Base-by-base conservation (phyloP, 129 eudicot genomes). In the Deinandra increscens region DNA sequence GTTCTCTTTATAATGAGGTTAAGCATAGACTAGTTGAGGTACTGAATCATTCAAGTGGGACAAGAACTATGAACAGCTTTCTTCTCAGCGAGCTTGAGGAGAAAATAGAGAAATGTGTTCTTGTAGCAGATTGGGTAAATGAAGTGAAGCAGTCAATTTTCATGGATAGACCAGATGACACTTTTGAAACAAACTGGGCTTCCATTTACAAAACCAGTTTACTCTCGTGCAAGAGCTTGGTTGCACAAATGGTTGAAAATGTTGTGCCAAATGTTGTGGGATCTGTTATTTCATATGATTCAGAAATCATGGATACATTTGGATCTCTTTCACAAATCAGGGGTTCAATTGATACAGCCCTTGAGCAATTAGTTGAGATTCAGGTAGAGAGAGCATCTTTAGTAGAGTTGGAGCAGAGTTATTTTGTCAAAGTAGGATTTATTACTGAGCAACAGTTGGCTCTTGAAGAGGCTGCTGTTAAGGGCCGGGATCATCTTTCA, bases 391-490 rank as follows among this genome's bases (percentile, higher is more conserved):
- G 79, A 76, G 82, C 80, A 10, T 87, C 97, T 64, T 54, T 94
- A 43, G 69, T 68, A 37, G 99, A 94, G 68, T 80, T 94, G 67
- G 99, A 90, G 82, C 81, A 83, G 42, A 87, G 82, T 69, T 94
- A 94, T 82, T 94, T 89, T 82, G 76, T 90, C 49, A 83, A 87
- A 77, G 97, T 94, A 34, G 99, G 97, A 60, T 84, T 83, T 61
- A 85, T 94, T 22, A 90, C 99, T 44, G 97, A 94, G 72, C 88
- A 80, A 77, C 97, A 94, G 66, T 81, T 94, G 83, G 97, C 96
- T 66, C 96, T 94, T 63, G 87, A 90, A 80, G 99, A 94, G 74
- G 99, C 99, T 80, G 77, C 99, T 63, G 79, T 87, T 37, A 85
- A 84, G 82, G 96, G 99, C 59, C 79, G 99, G 34, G 97, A 94